These are phyloP conservation scores for Nicotiana knightiana DNA, from an alignment of 257 asterid species.

Conservation along the genomic window DNA sequence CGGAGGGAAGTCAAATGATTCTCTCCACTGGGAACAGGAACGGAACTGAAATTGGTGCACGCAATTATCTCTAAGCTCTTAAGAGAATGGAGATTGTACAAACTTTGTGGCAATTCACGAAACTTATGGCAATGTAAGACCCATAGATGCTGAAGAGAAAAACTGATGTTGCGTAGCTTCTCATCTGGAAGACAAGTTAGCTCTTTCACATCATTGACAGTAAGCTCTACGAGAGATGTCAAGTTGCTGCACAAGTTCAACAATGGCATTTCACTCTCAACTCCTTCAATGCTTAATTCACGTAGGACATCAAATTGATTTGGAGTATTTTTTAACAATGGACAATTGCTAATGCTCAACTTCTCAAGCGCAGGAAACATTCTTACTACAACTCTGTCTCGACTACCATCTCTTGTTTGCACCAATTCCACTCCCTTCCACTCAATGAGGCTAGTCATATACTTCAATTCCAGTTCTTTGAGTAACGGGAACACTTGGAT, in stretches of 20 bases:
- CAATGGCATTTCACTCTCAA: not conserved
- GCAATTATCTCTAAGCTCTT: not conserved
- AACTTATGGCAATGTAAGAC: not conserved
- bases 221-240: not conserved
- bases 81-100: not conserved
- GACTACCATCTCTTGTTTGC: not conserved
- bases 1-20: not conserved
- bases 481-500: conserved; percentile 10
- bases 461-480: not conserved
- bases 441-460: conserved; percentile 10
- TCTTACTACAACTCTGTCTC: not conserved
- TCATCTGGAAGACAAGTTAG: not conserved
- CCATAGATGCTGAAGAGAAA: not conserved
- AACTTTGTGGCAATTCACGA: conserved; percentile 8
- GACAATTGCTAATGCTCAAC: not conserved
- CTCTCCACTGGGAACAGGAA: not conserved
- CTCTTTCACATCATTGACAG: accelerated
- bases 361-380: conserved; percentile 23
- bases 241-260: conserved; percentile 8
- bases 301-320: conserved; percentile 20
- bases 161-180: not conserved
- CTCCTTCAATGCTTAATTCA: accelerated
- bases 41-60: not conserved
- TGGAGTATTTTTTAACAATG: conserved; percentile 14
- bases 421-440: conserved; percentile 7